A percentile compares a stretch with the other conserved stretches of the same genome.
phyloP scores from a whole-genome alignment of 1,284 basidiomycete genomes.

The Rhodotorula sp. region DNA sequence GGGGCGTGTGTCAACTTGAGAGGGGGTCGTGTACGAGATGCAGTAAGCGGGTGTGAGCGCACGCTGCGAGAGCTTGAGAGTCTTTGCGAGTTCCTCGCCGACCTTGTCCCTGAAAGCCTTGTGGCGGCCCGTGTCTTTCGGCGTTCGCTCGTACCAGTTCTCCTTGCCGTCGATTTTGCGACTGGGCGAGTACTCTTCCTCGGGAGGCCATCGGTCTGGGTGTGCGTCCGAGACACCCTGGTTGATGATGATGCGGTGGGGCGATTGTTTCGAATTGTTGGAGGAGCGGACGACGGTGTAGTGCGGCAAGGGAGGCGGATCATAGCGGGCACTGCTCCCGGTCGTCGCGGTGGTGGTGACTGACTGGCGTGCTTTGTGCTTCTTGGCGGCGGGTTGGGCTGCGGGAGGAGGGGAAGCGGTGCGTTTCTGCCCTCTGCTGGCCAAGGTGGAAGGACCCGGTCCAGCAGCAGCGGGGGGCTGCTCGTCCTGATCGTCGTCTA shows the following conservation, averaged over 20 bases:
- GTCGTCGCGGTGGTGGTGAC: too few relatives aligned
- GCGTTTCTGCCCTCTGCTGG: not conserved
- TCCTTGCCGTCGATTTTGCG: constrained; percentile 6
- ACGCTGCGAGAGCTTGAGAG: not conserved
- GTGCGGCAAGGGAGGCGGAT: constrained; percentile 19
- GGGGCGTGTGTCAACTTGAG: not conserved
- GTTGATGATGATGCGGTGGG: constrained; percentile 25
- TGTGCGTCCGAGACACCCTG: constrained; percentile 24
- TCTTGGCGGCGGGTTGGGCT: not conserved
- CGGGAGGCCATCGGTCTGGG: constrained; percentile 9
- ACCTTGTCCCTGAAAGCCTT: not conserved
- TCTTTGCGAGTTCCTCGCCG: constrained; percentile 14
- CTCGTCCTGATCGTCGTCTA: not conserved
- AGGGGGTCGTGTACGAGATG: too few relatives aligned
- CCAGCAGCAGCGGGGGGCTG: not conserved
- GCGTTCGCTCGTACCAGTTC: constrained; percentile 24
- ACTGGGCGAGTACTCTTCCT: constrained; percentile 3
- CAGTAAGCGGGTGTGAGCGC: too few relatives aligned
- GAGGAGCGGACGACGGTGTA: constrained; percentile 19
- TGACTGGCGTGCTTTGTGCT: not conserved
- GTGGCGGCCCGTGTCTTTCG: not conserved
- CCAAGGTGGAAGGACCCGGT: not conserved
- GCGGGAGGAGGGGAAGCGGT: not conserved
- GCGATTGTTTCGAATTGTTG: not conserved
- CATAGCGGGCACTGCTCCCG: too few relatives aligned